phyloP scores from a whole-genome alignment of 2,329 filamentous ascomycete species.

The Nigrospora oryzae region DNA sequence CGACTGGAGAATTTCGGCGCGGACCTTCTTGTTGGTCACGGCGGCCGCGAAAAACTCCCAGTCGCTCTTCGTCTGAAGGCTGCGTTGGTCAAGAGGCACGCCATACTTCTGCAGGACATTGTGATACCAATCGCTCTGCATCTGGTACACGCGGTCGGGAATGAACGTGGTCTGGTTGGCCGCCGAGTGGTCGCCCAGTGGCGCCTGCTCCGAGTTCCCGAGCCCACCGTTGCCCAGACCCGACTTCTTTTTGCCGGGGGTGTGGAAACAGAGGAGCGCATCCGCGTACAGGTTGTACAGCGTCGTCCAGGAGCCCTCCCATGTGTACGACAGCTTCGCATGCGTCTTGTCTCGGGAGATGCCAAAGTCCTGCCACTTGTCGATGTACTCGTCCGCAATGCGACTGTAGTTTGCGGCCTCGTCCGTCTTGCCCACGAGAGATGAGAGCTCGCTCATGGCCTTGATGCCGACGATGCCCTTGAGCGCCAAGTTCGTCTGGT shows the following conservation, averaged over 20 bases:
- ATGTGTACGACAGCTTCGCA: slow-evolving; percentile 71
- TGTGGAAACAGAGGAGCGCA: slow-evolving; percentile 70
- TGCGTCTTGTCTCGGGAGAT: slow-evolving; percentile 64
- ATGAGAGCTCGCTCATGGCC: slow-evolving; percentile 64
- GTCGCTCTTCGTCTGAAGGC: slow-evolving; percentile 81
- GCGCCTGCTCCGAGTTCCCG: slow-evolving; percentile 11
- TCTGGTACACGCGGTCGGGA: slow-evolving; percentile 65
- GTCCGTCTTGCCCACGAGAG: slow-evolving; percentile 44
- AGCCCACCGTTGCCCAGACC: slow-evolving; percentile 10
- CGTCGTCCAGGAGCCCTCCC: slow-evolving; percentile 77
- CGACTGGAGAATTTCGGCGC: slow-evolving; percentile 62
- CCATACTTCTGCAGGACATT: slow-evolving; percentile 75
- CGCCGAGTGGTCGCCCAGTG: slow-evolving; percentile 5
- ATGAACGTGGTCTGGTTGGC: slow-evolving; percentile 47
- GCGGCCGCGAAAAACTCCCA: slow-evolving; percentile 88
- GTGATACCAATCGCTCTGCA: slow-evolving; percentile 75
- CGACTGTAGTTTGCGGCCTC: slow-evolving; percentile 55
- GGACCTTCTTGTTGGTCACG: slow-evolving; percentile 59
- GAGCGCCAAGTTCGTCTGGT: slow-evolving; percentile 67
- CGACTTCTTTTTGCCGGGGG: slow-evolving; percentile 15
- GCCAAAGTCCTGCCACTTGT: slow-evolving; percentile 63
- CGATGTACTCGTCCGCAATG: slow-evolving; percentile 57
- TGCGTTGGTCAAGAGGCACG: slow-evolving; percentile 71
- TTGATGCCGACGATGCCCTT: slow-evolving; percentile 74
- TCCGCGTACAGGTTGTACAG: slow-evolving; percentile 74